Percentiles rank a stretch among this genome's conserved stretches.
Conservation (phyloP, 495 filamentous ascomycete species). For the Staphylotrichum longicolle region DNA sequence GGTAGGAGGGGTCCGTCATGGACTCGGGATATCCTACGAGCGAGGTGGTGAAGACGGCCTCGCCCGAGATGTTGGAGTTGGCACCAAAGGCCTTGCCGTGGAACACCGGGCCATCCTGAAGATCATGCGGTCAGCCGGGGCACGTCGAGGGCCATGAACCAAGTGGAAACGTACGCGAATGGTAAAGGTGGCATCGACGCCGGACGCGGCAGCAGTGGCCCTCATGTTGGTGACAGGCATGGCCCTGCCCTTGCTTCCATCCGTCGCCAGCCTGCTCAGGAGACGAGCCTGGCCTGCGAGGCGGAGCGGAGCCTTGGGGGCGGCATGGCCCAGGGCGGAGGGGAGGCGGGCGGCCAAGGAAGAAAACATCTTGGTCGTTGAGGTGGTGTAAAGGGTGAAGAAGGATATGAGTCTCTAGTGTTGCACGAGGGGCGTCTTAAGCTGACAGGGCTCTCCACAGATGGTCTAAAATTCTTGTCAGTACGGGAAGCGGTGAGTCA, state of each 20-base stretch:
- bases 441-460: conserved; percentile 83
- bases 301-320: conserved; percentile 34
- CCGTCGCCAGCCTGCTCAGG: conserved; percentile 51
- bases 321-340: conserved; percentile 43
- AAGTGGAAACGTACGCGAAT: conserved; percentile 64
- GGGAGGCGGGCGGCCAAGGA: conserved; percentile 58
- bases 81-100: conserved; percentile 91
- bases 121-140: conserved; percentile 10
- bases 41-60: conserved; percentile 93
- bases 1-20: conserved; percentile 97
- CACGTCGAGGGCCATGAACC: background rate
- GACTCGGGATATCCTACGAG: conserved; percentile 96
- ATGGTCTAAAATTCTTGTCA: conserved; percentile 65
- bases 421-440: conserved; percentile 32
- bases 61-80: conserved; percentile 85
- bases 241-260: conserved; percentile 62
- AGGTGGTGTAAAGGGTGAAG: conserved; percentile 25
- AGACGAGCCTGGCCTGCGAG: conserved; percentile 49
- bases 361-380: conserved; percentile 61
- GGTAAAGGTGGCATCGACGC: conserved; percentile 83
- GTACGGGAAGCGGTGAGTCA: conserved; percentile 48
- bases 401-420: conserved; percentile 23
- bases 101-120: conserved; percentile 82
- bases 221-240: conserved; percentile 44
- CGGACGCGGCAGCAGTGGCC: conserved; percentile 59